These are phyloP conservation scores for Arthrobotrys iridis DNA, from an alignment of 2,329 filamentous ascomycete species.

Conservation along the genomic window DNA sequence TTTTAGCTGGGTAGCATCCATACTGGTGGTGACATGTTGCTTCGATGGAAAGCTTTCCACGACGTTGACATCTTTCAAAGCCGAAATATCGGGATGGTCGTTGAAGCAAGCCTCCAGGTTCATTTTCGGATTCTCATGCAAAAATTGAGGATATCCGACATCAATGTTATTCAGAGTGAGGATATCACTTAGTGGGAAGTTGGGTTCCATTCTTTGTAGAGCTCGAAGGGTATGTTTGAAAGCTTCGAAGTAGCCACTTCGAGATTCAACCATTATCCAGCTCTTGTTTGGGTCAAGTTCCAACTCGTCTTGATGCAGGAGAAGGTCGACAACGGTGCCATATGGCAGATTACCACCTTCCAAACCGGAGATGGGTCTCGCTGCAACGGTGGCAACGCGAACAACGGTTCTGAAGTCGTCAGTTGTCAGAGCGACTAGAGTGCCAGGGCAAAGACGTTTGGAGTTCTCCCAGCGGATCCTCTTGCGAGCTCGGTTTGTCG, in stretches of 20 bases:
- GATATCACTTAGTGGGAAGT: constrained; percentile 72
- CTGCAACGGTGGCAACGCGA: constrained; percentile 77
- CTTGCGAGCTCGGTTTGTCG: constrained; percentile 71
- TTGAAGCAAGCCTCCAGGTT: constrained; percentile 66
- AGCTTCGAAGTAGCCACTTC: constrained; percentile 79
- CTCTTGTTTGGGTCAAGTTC: constrained; percentile 75
- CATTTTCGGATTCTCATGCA: constrained; percentile 65
- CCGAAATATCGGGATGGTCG: constrained; percentile 58
- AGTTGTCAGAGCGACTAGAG: constrained; percentile 66
- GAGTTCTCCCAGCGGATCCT: constrained; percentile 73
- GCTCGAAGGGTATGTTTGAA: constrained; percentile 76
- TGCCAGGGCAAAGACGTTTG: constrained; percentile 67
- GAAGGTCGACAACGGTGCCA: constrained; percentile 73
- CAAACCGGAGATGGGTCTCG: constrained; percentile 72
- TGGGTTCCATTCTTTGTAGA: constrained; percentile 71
- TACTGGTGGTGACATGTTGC: constrained; percentile 61
- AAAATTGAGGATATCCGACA: constrained; percentile 67
- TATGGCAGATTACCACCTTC: constrained; percentile 70
- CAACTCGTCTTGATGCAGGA: constrained; percentile 70
- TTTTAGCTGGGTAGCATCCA: constrained; percentile 77
- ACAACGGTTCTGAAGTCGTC: constrained; percentile 75
- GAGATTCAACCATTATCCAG: constrained; percentile 81
- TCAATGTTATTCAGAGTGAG: constrained; percentile 66
- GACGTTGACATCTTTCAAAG: constrained; percentile 66
- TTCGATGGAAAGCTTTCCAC: constrained; percentile 67